Evolutionary conservation across 805 yeast genomes (phyloP).

Genomic region (Suhomyces prunicola): DNA sequence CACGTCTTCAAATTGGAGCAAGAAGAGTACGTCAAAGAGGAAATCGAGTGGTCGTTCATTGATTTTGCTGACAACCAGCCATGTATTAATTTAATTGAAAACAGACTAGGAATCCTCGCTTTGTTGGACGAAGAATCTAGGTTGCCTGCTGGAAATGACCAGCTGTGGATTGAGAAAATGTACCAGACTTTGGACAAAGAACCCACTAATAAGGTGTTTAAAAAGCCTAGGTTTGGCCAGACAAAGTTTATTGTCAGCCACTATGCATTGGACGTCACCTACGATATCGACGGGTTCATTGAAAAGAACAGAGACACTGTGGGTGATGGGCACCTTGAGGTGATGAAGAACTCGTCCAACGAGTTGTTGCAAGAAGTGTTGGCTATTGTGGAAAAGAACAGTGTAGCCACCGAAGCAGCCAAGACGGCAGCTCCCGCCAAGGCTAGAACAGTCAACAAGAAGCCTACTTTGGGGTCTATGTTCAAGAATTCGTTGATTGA

Average conservation of each 20-base stretch:
- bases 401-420: conserved; percentile 47
- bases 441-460: conserved; percentile 51
- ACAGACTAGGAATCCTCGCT: conserved; percentile 80
- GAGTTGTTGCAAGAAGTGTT: conserved; percentile 63
- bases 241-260: conserved; percentile 86
- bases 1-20: conserved; percentile 96
- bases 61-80: conserved; percentile 97
- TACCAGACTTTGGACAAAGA: conserved; percentile 79
- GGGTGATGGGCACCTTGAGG: conserved; percentile 91
- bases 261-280: conserved; percentile 91
- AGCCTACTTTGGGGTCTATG: conserved; percentile 93
- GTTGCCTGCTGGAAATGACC: conserved; percentile 89
- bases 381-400: conserved; percentile 57
- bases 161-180: conserved; percentile 87
- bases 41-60: conserved; percentile 94
- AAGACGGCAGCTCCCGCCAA: conserved; percentile 19
- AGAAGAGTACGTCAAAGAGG: conserved; percentile 88
- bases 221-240: conserved; percentile 93
- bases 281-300: conserved; percentile 90
- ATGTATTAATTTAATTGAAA: conserved; percentile 88
- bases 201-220: conserved; percentile 72
- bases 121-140: conserved; percentile 93
- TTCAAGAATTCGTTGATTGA: conserved; percentile 91
- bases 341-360: conserved; percentile 67
- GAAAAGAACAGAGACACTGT: conserved; percentile 98